Evolutionary conservation across 2,329 filamentous ascomycete genomes (phyloP).

Genomic region (Berkeleyomyces basicola): DNA sequence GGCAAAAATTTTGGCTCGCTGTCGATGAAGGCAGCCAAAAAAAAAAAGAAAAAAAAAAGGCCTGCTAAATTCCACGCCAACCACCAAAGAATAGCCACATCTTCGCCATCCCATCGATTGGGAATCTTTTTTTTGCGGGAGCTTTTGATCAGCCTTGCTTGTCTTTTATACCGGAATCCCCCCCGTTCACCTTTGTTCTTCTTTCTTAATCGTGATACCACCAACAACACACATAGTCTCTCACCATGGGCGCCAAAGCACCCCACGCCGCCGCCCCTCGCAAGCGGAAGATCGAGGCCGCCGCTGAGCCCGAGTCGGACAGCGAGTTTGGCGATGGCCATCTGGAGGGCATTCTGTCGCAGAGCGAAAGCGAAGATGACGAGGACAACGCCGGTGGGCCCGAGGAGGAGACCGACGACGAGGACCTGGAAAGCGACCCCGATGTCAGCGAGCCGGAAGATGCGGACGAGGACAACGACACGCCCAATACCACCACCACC

Average conservation of each 20-base stretch:
- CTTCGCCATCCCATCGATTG: neutral
- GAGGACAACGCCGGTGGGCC: conserved; percentile 25
- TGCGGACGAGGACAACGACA: conserved; percentile 24
- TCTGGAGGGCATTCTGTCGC: conserved; percentile 39
- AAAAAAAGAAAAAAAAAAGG: conserved; percentile 3
- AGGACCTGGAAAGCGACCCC: conserved; percentile 29
- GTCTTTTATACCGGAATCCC: neutral
- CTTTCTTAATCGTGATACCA: neutral
- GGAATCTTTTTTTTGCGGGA: neutral
- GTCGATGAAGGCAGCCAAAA: neutral
- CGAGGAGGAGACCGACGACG: conserved; percentile 23
- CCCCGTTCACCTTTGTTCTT: too few relatives aligned
- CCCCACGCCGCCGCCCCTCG: conserved; percentile 20
- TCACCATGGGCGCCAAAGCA: conserved; percentile 5
- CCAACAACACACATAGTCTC: neutral
- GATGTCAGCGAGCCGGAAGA: conserved; percentile 20
- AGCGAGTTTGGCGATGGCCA: conserved; percentile 41
- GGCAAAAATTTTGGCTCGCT: conserved; percentile 9
- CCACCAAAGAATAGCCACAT: neutral
- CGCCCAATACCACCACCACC: conserved; percentile 27
- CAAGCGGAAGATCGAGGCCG: conserved; percentile 47
- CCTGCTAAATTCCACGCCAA: neutral
- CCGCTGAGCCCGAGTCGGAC: conserved; percentile 39
- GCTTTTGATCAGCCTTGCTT: neutral
- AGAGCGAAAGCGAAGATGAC: conserved; percentile 40